Conservation (phyloP, 306 rosid species). For the Medicago lupulina region DNA sequence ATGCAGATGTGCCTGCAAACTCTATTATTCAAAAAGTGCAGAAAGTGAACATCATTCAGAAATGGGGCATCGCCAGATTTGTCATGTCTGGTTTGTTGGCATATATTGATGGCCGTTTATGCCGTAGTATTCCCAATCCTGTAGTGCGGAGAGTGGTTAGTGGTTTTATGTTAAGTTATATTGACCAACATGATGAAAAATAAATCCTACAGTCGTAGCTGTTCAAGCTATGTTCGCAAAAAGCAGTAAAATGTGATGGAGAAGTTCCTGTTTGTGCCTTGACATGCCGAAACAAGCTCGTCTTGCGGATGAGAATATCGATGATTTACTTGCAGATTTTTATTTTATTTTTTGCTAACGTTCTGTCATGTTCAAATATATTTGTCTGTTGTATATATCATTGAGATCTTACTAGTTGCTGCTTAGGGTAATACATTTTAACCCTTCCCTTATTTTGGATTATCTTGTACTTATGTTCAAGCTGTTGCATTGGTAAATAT, state of each 20-base stretch:
- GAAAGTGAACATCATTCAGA: slow-evolving; percentile 54
- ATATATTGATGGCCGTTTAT: slow-evolving; percentile 84
- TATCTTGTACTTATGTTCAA: background rate
- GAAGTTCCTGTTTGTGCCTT: slow-evolving; percentile 20
- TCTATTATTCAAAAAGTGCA: slow-evolving; percentile 36
- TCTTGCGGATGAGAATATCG: background rate
- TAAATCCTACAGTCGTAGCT: slow-evolving; percentile 30
- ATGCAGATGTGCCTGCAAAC: slow-evolving; percentile 42
- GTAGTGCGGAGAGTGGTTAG: slow-evolving; percentile 86
- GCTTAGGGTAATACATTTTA: slow-evolving; percentile 3
- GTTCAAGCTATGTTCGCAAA: background rate
- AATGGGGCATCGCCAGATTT: slow-evolving; percentile 79
- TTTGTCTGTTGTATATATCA: background rate
- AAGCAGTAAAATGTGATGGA: background rate
- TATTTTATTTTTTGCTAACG: background rate
- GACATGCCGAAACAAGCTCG: background rate
- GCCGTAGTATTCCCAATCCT: slow-evolving; percentile 89
- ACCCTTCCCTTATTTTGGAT: background rate
- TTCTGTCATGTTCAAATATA: slow-evolving; percentile 3
- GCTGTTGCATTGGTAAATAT: background rate
- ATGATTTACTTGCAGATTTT: background rate
- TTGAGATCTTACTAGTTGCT: background rate
- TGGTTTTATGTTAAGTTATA: slow-evolving; percentile 80
- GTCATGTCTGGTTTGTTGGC: slow-evolving; percentile 82
- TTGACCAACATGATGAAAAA: slow-evolving; percentile 58